Conservation (phyloP, 257 asterid species). For the Anisodus tanguticus region DNA sequence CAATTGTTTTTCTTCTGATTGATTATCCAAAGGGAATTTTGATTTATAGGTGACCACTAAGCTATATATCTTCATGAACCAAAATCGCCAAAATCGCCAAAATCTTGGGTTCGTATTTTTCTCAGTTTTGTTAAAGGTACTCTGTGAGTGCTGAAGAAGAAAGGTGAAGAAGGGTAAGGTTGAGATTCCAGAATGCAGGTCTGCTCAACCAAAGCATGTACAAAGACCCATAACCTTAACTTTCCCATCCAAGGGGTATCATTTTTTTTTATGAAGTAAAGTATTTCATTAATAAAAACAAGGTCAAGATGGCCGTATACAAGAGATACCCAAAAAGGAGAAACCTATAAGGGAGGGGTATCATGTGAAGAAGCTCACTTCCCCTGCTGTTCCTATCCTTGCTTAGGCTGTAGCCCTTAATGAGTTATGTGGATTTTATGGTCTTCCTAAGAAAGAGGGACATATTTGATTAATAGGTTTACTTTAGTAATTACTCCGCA, state of each 20-base stretch:
- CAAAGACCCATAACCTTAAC: background rate
- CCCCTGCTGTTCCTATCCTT: background rate
- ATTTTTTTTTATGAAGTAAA: background rate
- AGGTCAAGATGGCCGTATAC: no score
- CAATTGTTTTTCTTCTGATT: constrained; percentile 7
- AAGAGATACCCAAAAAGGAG: no score
- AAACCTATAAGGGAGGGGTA: background rate
- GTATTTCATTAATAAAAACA: no score
- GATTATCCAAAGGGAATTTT: background rate
- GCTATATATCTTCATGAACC: constrained; percentile 24
- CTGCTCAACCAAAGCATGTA: background rate
- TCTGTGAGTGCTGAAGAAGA: background rate
- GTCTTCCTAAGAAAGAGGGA: constrained; percentile 9
- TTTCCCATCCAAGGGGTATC: background rate
- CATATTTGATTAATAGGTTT: background rate
- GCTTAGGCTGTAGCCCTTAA: background rate
- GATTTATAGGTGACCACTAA: constrained; percentile 12
- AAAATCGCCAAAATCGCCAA: background rate
- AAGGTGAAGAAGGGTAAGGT: background rate
- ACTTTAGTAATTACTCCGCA: background rate
- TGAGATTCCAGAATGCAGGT: constrained; percentile 19
- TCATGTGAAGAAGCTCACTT: background rate
- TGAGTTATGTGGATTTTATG: constrained; percentile 1
- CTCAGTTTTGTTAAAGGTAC: background rate
- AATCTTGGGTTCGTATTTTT: background rate